phyloP scores from a whole-genome alignment of 164 flowering plant genomes.

The Platanus orientalis region DNA sequence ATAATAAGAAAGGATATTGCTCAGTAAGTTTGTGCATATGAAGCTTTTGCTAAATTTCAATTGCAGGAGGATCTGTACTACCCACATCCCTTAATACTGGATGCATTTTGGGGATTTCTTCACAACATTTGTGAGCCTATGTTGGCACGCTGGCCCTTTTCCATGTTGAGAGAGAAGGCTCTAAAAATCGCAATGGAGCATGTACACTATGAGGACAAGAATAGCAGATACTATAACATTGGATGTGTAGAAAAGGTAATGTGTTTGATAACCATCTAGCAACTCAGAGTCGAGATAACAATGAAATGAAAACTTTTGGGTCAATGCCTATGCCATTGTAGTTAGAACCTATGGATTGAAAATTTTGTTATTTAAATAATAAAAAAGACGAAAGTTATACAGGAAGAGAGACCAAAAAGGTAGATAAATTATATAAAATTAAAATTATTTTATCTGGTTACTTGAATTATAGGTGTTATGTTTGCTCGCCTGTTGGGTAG shows the following conservation, averaged over 20 bases:
- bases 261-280: background rate
- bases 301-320: no score
- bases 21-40: background rate
- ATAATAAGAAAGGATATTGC: no score
- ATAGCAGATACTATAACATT: conserved; percentile 29
- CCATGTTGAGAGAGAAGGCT: conserved; percentile 32
- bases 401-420: no score
- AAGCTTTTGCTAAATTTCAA: background rate
- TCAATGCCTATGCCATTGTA: no score
- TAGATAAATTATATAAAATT: no score
- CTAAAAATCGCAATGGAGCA: conserved; percentile 23
- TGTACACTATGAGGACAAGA: conserved; percentile 35
- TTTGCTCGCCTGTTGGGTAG: conserved; percentile 72
- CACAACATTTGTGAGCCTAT: conserved; percentile 31
- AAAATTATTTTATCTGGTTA: no score
- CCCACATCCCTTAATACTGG: conserved; percentile 35
- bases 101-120: conserved; percentile 31
- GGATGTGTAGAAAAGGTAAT: conserved; percentile 36
- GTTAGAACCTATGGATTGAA: no score
- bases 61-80: conserved; percentile 41
- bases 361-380: no score
- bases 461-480: conserved; percentile 23
- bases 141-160: conserved; percentile 30
- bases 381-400: no score
- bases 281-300: no score